Base-by-base conservation (phyloP, 1,284 basidiomycete genomes). In the Ustilago cynodontis region DNA sequence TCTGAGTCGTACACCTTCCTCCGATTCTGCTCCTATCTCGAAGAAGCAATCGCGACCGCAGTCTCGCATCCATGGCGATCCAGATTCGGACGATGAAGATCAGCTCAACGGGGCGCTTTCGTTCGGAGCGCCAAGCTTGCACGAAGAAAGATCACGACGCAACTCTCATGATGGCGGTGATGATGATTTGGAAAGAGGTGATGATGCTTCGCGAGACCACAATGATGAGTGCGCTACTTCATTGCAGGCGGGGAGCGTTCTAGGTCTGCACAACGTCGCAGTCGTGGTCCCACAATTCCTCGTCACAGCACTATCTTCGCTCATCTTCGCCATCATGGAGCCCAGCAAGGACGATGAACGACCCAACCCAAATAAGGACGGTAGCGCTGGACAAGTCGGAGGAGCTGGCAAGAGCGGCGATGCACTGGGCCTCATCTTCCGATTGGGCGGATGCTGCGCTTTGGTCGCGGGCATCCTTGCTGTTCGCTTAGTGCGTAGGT, bases 241-340 rank as follows among this genome's bases (percentile, higher is more conserved):
- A 5, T 56, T 51, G 10, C 88, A 93, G 52, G 92, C 94, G 0
- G 95, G 95, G 24, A 95, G 94, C 2, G 92, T 98, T 50, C 89
- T 98, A 53, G 95, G 95, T 2, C 94, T 98, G 51, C 95, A 98
- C 67, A 82, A 82, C 37, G 57, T 80, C 8, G 69, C 80, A 1
- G 58, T 82, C 5, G 78, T 80, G 3, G 28, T 79, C 9, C 80
- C 80, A 20, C 81, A 81, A 54, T 80, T 84, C 26, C 26, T 78
- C 11, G 91, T 97, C 59, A 93, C 95, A 0, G 79, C 97, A 18
- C 91, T 93, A 18, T 91, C 94, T 0, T 94, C 93, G 80, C 86
- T 92, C 54, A 97, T 77, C 55, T 77, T 77, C 50, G 70, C 70
- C 20, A 69, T 77, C 33, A 72, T 71, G 74, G 68, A 71, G 24